Evolutionary conservation across 345 rosid species (phyloP), one percentile per base, ranked within the genome.

Genomic region (Combretum micranthum): DNA sequence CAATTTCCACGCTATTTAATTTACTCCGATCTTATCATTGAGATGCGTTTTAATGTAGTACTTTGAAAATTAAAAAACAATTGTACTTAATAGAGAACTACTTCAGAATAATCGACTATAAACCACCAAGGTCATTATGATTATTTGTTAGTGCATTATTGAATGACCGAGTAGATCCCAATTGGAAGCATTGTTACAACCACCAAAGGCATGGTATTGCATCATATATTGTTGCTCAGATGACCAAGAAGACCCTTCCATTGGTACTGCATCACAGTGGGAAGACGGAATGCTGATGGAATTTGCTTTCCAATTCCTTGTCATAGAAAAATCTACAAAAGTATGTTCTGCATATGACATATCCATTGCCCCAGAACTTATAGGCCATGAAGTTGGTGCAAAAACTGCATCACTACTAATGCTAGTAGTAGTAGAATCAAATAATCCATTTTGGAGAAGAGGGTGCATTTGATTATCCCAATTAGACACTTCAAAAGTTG

Each of bases 381-480:
- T 47, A 4, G 55, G 61, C 67, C 67, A 55, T 0, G 44, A 18
- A 56, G 60, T 22, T 3, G 60, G 44, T 6, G 18, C 7, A 5
- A 21, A 37, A 22, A n/a, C 57, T 12, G 21, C 44, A 18, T n/a
- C 47, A 11, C 14, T 43, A 17, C 39, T 16, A 50, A n/a, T 46
- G 14, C 50, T n/a, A 10, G 47, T 42, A 46, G 39, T 13, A 39
- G 20, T 15, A 0, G 6, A 21, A 20, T 64, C 61, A 13, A 64
- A 39, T 22, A 64, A 20, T 3, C 46, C 18, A 46, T 4, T 63
- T 20, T 17, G 53, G 23, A 63, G 66, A 47, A 47, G 46, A 2
- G 21, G 67, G 19, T 42, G 42, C 49, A 42, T 55, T 46, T 55
- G 53, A 39, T 53, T 49, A 12, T 64, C 61, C 67, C 67, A 55